Percentiles rank a stretch among this genome's conserved stretches.
phyloP scores from a whole-genome alignment of 176 grass and related monocot genomes.

The Hsuehochloa calcarea region DNA sequence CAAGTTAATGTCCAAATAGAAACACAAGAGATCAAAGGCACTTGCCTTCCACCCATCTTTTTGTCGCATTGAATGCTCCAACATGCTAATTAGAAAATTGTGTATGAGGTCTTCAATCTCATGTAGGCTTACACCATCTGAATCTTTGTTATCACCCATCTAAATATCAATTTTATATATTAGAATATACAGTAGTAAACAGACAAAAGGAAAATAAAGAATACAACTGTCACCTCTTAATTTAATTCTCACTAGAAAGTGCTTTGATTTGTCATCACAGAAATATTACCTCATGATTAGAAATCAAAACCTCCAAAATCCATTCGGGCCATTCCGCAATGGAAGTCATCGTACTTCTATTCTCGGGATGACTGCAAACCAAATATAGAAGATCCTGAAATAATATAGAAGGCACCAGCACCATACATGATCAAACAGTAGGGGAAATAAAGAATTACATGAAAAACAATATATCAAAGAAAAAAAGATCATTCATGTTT shows the following conservation, averaged over 20 bases:
- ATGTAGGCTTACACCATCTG: conserved; percentile 63
- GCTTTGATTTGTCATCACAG: conserved; percentile 19
- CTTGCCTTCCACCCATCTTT: conserved; percentile 84
- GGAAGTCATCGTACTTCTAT: conserved; percentile 62
- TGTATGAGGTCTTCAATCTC: conserved; percentile 77
- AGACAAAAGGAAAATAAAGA: neutral
- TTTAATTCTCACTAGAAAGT: conserved; percentile 19
- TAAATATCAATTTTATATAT: conserved; percentile 38
- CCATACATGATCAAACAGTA: conserved; percentile 24
- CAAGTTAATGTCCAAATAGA: conserved; percentile 7
- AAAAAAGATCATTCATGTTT: conserved; percentile 17
- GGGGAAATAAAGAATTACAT: neutral
- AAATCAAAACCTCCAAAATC: conserved; percentile 80
- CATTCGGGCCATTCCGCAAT: conserved; percentile 87
- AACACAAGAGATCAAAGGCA: conserved; percentile 18
- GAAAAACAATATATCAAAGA: neutral
- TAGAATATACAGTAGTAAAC: conserved; percentile 16
- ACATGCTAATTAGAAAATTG: conserved; percentile 73
- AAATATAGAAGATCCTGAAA: conserved; percentile 88
- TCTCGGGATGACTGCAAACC: conserved; percentile 74
- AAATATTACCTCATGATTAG: conserved; percentile 79
- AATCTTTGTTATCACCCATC: conserved; percentile 72
- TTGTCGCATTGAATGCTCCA: conserved; percentile 77
- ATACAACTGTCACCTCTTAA: conserved; percentile 18
- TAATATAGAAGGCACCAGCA: conserved; percentile 31